Percentiles rank a stretch among this genome's conserved stretches.
phyloP scores from a whole-genome alignment of 192 early-diverging fungal genomes.

The Phlyctochytrium planicorne region DNA sequence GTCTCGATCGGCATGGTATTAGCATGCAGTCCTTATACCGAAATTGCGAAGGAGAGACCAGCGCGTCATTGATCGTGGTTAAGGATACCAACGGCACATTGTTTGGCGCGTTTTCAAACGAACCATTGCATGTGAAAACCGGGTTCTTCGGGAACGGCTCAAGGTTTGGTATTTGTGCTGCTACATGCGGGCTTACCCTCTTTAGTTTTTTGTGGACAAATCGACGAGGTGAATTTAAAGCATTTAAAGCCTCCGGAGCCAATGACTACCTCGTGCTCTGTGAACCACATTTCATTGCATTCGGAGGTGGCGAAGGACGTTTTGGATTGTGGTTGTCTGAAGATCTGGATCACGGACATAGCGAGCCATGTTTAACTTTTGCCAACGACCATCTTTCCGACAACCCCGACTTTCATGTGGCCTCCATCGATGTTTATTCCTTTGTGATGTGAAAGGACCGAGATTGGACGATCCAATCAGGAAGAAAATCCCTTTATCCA shows the following conservation, averaged over 20 bases:
- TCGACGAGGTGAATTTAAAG: slow-evolving; percentile 9
- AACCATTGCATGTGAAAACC: slow-evolving; percentile 23
- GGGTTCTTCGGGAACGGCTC: slow-evolving; percentile 49
- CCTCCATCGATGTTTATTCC: slow-evolving; percentile 42
- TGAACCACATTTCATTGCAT: slow-evolving; percentile 37
- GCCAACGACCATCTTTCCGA: slow-evolving; percentile 38
- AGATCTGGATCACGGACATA: slow-evolving; percentile 49
- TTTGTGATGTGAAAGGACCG: slow-evolving; percentile 48
- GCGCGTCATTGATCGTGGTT: slow-evolving; percentile 30
- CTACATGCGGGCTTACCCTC: neutral
- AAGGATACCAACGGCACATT: slow-evolving; percentile 28
- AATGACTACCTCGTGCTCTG: slow-evolving; percentile 43
- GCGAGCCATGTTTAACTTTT: slow-evolving; percentile 49
- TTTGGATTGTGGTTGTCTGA: slow-evolving; percentile 56
- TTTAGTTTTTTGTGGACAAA: slow-evolving; percentile 31
- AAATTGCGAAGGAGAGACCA: slow-evolving; percentile 14
- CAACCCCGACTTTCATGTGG: slow-evolving; percentile 37
- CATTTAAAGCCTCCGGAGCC: slow-evolving; percentile 38
- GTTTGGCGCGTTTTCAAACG: slow-evolving; percentile 49
- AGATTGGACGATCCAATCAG: neutral
- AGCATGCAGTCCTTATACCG: slow-evolving; percentile 79
- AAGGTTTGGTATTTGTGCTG: slow-evolving; percentile 27
- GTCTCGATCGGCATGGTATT: slow-evolving; percentile 91
- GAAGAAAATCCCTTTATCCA: too few species aligned
- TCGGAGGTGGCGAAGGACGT: slow-evolving; percentile 49